Percentiles rank a stretch among this genome's conserved stretches.
phyloP scores from a whole-genome alignment of 495 filamentous ascomycete species.

The Aspergillus sclerotioniger region DNA sequence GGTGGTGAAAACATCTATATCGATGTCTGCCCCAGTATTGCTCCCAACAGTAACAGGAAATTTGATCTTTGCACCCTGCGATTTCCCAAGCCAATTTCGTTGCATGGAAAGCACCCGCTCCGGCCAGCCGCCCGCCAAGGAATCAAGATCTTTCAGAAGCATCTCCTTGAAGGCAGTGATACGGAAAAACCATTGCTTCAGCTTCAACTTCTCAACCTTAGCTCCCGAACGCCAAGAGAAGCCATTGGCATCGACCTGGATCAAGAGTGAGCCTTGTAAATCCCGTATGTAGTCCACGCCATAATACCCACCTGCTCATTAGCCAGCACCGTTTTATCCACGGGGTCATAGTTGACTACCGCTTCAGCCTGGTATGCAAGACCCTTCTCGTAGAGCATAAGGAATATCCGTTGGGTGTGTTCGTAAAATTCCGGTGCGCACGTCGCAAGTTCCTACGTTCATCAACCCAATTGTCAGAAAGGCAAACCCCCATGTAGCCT shows the following conservation, averaged over 20 bases:
- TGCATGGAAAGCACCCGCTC: constrained; percentile 82
- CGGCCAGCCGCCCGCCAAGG: constrained; percentile 68
- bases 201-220: constrained; percentile 71
- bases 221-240: constrained; percentile 86
- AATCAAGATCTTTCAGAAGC: constrained; percentile 70
- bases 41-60: constrained; percentile 55
- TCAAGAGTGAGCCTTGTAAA: constrained; percentile 7
- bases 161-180: constrained; percentile 75
- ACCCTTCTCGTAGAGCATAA: constrained; percentile 66
- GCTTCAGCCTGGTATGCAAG: constrained; percentile 78
- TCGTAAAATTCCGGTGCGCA: constrained; percentile 82
- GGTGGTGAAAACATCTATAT: constrained; percentile 78
- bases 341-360: constrained; percentile 84
- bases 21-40: constrained; percentile 25
- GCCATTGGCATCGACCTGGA: constrained; percentile 70
- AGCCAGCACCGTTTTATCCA: constrained; percentile 85
- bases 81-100: constrained; percentile 84
- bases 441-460: constrained; percentile 70
- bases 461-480: constrained; percentile 7
- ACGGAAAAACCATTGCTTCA: constrained; percentile 89
- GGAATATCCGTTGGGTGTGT: constrained; percentile 83
- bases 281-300: not conserved
- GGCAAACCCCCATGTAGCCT: not conserved
- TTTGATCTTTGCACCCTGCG: constrained; percentile 65
- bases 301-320: constrained; percentile 67